A percentile compares a stretch with the other conserved stretches of the same genome.
Evolutionary conservation across 768 basidiomycete species (phyloP).

Genomic region (Pisolithus sp.): DNA sequence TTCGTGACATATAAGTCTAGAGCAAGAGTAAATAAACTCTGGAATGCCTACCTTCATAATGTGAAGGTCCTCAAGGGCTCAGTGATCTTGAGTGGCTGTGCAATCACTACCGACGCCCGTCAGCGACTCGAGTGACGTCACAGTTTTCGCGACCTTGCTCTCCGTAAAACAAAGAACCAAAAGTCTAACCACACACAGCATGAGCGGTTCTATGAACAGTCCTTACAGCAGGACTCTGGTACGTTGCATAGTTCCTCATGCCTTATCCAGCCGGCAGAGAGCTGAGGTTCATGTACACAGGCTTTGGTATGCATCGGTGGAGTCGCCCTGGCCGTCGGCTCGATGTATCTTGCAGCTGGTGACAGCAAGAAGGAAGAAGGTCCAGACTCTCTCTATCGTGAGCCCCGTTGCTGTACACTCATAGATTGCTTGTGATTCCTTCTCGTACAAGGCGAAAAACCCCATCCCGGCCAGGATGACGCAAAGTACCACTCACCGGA

Average conservation of each 20-base stretch:
- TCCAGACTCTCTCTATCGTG: background rate
- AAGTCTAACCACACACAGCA: background rate
- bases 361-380: background rate
- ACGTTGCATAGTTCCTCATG: background rate
- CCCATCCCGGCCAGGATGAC: background rate
- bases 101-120: too few relatives aligned
- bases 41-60: slow-evolving; percentile 19
- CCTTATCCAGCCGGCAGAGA: background rate
- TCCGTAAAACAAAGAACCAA: too few relatives aligned
- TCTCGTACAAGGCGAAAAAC: background rate
- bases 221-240: background rate
- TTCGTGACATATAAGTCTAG: slow-evolving; percentile 3
- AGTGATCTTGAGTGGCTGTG: too few relatives aligned
- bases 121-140: too few relatives aligned
- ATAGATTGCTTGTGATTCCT: background rate
- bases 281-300: background rate
- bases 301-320: background rate
- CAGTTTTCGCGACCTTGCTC: too few relatives aligned
- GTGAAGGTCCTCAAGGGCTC: too few relatives aligned
- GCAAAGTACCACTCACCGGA: background rate
- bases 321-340: background rate
- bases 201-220: background rate
- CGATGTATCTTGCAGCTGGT: background rate
- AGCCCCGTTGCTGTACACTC: background rate
- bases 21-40: background rate